Percentiles rank a stretch among this genome's conserved stretches.
These are phyloP conservation scores for Salicornia ramosissima DNA, from an alignment of 148 eudicot species.

Conservation along the genomic window DNA sequence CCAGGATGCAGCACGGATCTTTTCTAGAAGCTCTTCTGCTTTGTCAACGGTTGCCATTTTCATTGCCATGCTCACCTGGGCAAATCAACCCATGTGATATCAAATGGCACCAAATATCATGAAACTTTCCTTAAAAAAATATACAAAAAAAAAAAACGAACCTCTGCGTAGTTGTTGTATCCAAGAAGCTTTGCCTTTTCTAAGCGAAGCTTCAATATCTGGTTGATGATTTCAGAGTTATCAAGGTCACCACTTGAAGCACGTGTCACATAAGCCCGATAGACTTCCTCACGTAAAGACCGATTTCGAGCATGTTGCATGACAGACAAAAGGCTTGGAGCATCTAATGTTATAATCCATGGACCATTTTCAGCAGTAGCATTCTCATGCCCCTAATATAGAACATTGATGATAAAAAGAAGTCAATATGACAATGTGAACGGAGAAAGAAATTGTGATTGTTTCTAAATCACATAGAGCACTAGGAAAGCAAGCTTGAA, in stretches of 20 bases:
- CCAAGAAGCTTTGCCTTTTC: slow-evolving; percentile 96
- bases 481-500: not conserved
- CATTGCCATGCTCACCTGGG: slow-evolving; percentile 97
- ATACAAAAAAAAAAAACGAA: slow-evolving; percentile 21
- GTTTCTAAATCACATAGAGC: not conserved
- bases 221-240: slow-evolving; percentile 76
- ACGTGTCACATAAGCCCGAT: slow-evolving; percentile 82
- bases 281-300: slow-evolving; percentile 86
- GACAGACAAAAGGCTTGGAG: slow-evolving; percentile 82
- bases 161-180: slow-evolving; percentile 91
- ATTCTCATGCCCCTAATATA: slow-evolving; percentile 83
- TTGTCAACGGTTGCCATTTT: slow-evolving; percentile 96
- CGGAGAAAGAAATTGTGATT: not conserved
- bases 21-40: slow-evolving; percentile 90
- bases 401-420: not conserved
- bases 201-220: slow-evolving; percentile 76
- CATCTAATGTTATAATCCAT: slow-evolving; percentile 92
- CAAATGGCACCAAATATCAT: not conserved
- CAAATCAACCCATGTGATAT: slow-evolving; percentile 22
- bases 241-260: slow-evolving; percentile 95
- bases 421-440: not conserved
- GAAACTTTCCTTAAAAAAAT: not conserved
- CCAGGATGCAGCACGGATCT: slow-evolving; percentile 94
- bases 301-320: slow-evolving; percentile 92
- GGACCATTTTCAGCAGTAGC: slow-evolving; percentile 95